Evolutionary conservation across 2,329 filamentous ascomycete species (phyloP).

Genomic region (Fusarium guadeloupense): DNA sequence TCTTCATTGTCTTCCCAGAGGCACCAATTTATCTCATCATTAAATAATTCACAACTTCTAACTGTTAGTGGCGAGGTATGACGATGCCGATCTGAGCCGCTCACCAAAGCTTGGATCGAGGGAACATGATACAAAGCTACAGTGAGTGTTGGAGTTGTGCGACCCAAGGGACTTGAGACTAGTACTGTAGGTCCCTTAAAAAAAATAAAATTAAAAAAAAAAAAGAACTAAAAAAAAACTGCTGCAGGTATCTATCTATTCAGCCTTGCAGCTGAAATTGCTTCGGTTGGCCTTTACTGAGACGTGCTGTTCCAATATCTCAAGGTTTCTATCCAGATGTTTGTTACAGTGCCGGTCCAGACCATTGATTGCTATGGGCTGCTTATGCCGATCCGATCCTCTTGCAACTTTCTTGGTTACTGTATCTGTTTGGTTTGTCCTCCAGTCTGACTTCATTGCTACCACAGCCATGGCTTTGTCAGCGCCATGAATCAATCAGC

Average conservation of each 20-base stretch:
- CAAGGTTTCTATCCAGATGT: neutral
- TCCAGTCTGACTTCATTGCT: conserved; percentile 18
- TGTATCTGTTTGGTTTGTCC: neutral
- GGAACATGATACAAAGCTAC: conserved; percentile 32
- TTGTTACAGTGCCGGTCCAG: too few species aligned
- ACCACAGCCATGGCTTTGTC: conserved; percentile 21
- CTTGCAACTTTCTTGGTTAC: neutral
- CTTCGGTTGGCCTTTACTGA: neutral
- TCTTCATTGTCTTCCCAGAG: neutral
- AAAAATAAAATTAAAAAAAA: too few species aligned
- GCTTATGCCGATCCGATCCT: conserved; percentile 3
- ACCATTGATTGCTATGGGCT: neutral
- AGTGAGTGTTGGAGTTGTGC: neutral
- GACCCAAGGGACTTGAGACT: neutral
- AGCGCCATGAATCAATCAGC: conserved; percentile 25
- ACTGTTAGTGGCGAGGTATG: conserved; percentile 37
- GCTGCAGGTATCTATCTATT: too few species aligned
- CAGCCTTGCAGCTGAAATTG: neutral
- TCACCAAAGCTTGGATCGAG: conserved; percentile 34
- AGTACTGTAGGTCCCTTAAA: conserved; percentile 19
- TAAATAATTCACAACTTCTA: conserved; percentile 8
- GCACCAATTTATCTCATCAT: neutral
- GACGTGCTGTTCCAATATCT: neutral
- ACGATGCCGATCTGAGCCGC: conserved; percentile 36
- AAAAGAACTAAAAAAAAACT: too few species aligned